Conservation (phyloP, 164 flowering plant species). For the Kalanchoe fedtschenkoi region DNA sequence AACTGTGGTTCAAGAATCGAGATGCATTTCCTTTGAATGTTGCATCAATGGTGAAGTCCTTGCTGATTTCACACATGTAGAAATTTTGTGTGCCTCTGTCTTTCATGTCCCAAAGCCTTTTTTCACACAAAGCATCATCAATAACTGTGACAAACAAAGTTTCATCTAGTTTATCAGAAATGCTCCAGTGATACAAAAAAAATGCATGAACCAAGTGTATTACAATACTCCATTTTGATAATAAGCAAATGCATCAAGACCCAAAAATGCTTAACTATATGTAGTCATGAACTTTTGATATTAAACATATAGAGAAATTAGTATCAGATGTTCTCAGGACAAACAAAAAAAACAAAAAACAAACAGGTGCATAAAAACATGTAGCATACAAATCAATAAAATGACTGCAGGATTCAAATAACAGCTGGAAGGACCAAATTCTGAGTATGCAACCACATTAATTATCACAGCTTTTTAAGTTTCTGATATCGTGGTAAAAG, state of each 20-base stretch:
- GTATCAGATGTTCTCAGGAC: not conserved
- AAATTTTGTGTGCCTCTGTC: slow-evolving; percentile 57
- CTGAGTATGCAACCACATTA: too few relatives aligned
- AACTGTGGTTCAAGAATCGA: slow-evolving; percentile 86
- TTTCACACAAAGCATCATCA: slow-evolving; percentile 73
- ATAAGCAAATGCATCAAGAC: not conserved
- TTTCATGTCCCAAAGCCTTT: slow-evolving; percentile 95
- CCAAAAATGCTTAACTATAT: not conserved
- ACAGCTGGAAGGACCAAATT: too few relatives aligned
- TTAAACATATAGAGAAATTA: too few relatives aligned
- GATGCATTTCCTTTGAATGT: slow-evolving; percentile 82
- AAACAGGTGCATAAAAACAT: not conserved
- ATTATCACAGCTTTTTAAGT: too few relatives aligned
- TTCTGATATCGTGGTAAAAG: too few relatives aligned
- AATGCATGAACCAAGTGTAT: not conserved
- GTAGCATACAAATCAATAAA: too few relatives aligned
- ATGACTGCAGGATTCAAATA: too few relatives aligned
- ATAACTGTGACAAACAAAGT: slow-evolving; percentile 47
- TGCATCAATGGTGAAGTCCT: slow-evolving; percentile 89
- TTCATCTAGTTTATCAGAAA: not conserved
- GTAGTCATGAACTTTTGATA: too few relatives aligned
- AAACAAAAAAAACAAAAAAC: not conserved
- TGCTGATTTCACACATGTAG: slow-evolving; percentile 88
- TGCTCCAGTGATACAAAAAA: not conserved
- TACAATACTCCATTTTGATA: not conserved